Evolutionary conservation across 2,329 filamentous ascomycete genomes (phyloP).

Genomic region (Epichloe brachyelytri): DNA sequence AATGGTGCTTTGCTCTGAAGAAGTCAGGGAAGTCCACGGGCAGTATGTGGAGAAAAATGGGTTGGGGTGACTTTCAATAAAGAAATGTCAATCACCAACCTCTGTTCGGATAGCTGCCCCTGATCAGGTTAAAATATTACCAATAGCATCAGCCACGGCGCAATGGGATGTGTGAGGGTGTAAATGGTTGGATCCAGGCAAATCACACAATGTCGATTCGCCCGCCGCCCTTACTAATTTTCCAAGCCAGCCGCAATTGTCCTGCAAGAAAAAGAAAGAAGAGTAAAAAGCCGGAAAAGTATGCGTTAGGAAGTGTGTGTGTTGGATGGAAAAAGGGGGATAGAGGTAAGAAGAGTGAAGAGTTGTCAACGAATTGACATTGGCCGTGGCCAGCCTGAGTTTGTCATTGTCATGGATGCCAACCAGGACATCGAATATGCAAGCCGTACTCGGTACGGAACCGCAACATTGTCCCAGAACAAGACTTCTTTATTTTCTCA

Average conservation of each 20-base stretch:
- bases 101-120: constrained; percentile 2
- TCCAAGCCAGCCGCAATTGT: constrained; percentile 2
- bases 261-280: background rate
- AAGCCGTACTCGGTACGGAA: background rate
- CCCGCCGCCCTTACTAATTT: background rate
- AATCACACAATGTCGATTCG: constrained; percentile 4
- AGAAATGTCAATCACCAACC: constrained; percentile 5
- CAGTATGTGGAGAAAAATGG: background rate
- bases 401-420: constrained; percentile 2
- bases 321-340: background rate
- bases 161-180: constrained; percentile 2
- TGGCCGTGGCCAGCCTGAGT: background rate
- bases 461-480: constrained; percentile 2
- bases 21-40: background rate
- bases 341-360: background rate
- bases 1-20: background rate
- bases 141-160: constrained; percentile 3
- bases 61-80: background rate
- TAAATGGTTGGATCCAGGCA: constrained; percentile 5
- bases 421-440: background rate
- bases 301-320: background rate
- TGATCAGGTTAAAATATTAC: background rate
- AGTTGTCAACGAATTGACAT: background rate
- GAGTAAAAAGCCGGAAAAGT: background rate
- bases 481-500: background rate